phyloP scores from a whole-genome alignment of 352 stramenopile species.

The Pythium volutum region DNA sequence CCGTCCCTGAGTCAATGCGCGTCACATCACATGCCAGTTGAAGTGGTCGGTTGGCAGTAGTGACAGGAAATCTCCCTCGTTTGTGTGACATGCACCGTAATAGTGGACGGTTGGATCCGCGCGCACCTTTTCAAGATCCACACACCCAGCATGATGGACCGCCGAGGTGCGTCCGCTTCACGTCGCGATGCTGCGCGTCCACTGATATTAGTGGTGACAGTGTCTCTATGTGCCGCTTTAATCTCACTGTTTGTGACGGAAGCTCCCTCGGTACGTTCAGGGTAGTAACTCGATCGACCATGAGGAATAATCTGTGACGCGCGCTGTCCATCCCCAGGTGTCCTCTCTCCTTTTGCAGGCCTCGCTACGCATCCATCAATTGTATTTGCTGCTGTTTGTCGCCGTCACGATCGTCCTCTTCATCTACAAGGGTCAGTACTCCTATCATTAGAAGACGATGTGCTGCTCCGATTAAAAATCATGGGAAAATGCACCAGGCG shows the following conservation, averaged over 20 bases:
- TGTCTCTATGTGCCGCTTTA: background rate
- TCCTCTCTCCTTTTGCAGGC: conserved; percentile 58
- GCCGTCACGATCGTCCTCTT: conserved; percentile 48
- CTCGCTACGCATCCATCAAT: conserved; percentile 67
- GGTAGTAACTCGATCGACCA: no score
- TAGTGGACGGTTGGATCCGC: background rate
- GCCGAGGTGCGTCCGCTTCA: conserved; percentile 1
- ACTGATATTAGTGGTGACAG: background rate
- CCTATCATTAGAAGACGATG: no score
- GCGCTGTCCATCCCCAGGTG: conserved; percentile 23
- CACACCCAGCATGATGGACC: background rate
- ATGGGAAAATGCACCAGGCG: conserved; percentile 26
- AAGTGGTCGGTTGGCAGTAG: background rate
- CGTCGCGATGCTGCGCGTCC: background rate
- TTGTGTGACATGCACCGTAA: background rate
- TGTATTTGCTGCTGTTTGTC: conserved; percentile 64
- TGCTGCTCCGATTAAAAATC: conserved; percentile 1
- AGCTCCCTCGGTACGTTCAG: conserved; percentile 3
- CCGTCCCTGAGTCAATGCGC: background rate
- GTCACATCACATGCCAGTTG: background rate
- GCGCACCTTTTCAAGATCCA: conserved; percentile 1
- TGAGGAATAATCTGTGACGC: background rate
- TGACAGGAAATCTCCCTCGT: background rate
- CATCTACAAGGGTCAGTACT: conserved; percentile 65
- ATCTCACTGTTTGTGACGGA: background rate